These are phyloP conservation scores for Gliomastix tumulicola DNA, from an alignment of 2,329 filamentous ascomycete genomes.

Conservation along the genomic window DNA sequence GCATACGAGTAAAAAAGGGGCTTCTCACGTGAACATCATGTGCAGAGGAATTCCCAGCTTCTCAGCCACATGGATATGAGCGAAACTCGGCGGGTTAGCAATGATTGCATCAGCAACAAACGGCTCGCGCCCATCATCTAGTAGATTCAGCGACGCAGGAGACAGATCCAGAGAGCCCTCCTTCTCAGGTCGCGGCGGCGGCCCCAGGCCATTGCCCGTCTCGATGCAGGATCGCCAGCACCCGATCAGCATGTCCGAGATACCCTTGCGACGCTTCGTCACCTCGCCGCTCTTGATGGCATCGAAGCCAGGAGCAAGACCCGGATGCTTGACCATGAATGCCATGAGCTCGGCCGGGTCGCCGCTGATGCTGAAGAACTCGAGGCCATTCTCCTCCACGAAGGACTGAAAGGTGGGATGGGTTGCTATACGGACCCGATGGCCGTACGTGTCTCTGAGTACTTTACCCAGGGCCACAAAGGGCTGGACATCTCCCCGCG, in stretches of 20 bases:
- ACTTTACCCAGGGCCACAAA: slow-evolving; percentile 64
- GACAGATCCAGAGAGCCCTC: slow-evolving; percentile 37
- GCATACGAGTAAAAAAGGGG: too few species aligned
- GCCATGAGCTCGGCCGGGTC: slow-evolving; percentile 74
- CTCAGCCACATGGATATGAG: slow-evolving; percentile 68
- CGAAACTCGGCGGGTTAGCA: slow-evolving; percentile 72
- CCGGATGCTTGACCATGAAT: slow-evolving; percentile 87
- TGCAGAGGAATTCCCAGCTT: slow-evolving; percentile 69
- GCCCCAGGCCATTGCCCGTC: slow-evolving; percentile 59
- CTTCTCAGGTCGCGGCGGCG: slow-evolving; percentile 32
- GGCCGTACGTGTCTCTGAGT: slow-evolving; percentile 57
- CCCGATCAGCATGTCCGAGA: slow-evolving; percentile 72
- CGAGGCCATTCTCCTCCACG: slow-evolving; percentile 62
- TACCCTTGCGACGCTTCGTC: slow-evolving; percentile 64
- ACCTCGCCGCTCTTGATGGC: slow-evolving; percentile 72
- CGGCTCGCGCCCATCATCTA: slow-evolving; percentile 41
- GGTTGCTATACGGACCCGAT: slow-evolving; percentile 68
- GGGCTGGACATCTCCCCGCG: slow-evolving; percentile 68
- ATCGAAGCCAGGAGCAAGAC: slow-evolving; percentile 76
- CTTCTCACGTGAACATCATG: slow-evolving; percentile 86
- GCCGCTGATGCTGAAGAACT: slow-evolving; percentile 72
- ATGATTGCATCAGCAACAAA: slow-evolving; percentile 83
- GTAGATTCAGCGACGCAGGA: slow-evolving; percentile 24
- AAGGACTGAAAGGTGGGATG: slow-evolving; percentile 63
- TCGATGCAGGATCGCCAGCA: slow-evolving; percentile 84